Evolutionary conservation across 139 green algal genomes (phyloP), one percentile per base, ranked within the genome.

Genomic region (Trebouxia sp.): DNA sequence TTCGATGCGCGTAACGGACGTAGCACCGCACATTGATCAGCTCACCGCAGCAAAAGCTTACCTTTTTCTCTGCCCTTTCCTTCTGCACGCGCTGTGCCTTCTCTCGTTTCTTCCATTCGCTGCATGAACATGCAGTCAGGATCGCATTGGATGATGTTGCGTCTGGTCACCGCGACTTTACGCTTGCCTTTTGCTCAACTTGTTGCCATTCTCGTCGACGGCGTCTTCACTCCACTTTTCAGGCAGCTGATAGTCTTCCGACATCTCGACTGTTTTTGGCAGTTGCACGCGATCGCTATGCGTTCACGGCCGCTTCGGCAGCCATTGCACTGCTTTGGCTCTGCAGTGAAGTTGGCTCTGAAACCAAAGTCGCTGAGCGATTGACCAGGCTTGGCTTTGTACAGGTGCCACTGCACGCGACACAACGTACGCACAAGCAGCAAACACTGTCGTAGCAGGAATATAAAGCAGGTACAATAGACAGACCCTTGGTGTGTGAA

Each of bases 91-190:
- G 62, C 12, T 88, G 87, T 12, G 88, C 87, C 89, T 97, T 98
- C 78, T 95, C 88, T 3, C 92, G 86, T 65, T 90, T 91, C 92
- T 98, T 98, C 90, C 93, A 98, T 87, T 98, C 93, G 65, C 93
- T 98, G 89, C 20, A 77, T 1, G 12, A 1, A 15, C 17, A 0
- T 37, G 7, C 24, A 35, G 37, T 0, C 3, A 62, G 9, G 37
- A 3, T 66, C 20, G 38, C 47, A 43, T 14, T 26, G 24, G 65
- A 3, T 69, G 17, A 50, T 55, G 41, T 43, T 47, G 6, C 28
- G 38, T 51, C 9, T 37, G 17, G 3, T 20, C 22, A 43, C 6
- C 75, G 32, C 24, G 22, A 43, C 30, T 17, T 37, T 0, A 50
- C 20, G 5, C 84, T 30, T 38, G 95, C 94, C 90, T 98, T 85